Base-by-base conservation (phyloP, 2,329 filamentous ascomycete genomes). In the Didymella keratinophila region DNA sequence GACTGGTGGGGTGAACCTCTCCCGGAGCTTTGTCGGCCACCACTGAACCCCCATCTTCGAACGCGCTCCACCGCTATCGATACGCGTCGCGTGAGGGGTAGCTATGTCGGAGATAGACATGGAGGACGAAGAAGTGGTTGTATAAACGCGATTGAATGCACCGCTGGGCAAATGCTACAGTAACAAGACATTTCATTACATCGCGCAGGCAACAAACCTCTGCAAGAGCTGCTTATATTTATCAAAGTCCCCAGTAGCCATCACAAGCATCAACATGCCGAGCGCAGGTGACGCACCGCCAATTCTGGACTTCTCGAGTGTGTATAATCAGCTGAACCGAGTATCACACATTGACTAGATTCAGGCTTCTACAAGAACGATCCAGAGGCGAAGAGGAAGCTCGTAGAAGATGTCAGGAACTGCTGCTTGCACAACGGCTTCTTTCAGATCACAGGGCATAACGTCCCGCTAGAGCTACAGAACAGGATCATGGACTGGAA, bases 361-460 rank as follows among this genome's bases (percentile, higher is more conserved):
- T 43, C 2, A 71, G 71, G 65, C 1, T 75, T 74, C 59, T 73
- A 75, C 53, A 56, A 60, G 28, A 59, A 51, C 9, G 66, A 76
- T 54, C 45, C 44, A 16, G 16, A 36, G 9, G 52, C 44, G 21
- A 54, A 54, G 30, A 43, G 67, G 41, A 62, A 70, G 34, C 63
- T 75, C 6, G 68, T 75, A 28, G 64, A 68, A 2, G 58, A 71
- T 37, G 67, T 76, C 14, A 63, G 68, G 18, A 62, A 70, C 20
- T 73, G 69, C 56, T 76, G 74, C 56, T 54, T 71, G 16, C 66
- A 73, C 58, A 74, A 74, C 67, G 80, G 80, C 20, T 82, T 82
- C 67, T 82, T 81, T 65, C 79, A 81, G 54, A 79, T 81, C 59
- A 76, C 73, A 2, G 76, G 76, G 27, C 79, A 81, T 51, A 67